These are phyloP conservation scores for Torulaspora microellipsoides DNA, from an alignment of 805 yeast genomes.

Conservation along the genomic window DNA sequence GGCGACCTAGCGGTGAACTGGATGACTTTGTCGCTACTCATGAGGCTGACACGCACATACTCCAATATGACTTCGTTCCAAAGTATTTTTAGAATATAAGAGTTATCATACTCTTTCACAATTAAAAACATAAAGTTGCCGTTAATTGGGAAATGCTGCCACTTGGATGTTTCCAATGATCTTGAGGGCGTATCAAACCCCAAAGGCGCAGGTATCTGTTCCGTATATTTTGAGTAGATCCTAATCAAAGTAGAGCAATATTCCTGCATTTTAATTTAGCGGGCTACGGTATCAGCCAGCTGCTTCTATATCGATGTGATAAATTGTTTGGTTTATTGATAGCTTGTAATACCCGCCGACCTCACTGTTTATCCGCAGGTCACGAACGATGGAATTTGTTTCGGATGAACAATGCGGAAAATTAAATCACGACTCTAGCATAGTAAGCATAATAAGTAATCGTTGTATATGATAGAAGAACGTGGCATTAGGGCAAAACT, in stretches of 20 bases:
- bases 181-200: constrained; percentile 19
- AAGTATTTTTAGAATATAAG: constrained; percentile 1
- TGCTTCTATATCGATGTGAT: no score
- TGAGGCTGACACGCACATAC: constrained; percentile 1
- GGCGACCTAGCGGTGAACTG: constrained; percentile 28
- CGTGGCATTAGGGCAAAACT: no score
- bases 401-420: neutral
- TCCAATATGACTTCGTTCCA: constrained; percentile 7
- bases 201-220: constrained; percentile 18
- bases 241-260: constrained; percentile 7
- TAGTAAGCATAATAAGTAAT: no score
- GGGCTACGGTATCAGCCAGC: constrained; percentile 24
- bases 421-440: neutral
- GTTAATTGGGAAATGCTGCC: constrained; percentile 21
- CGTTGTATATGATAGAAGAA: no score
- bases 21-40: constrained; percentile 6
- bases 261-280: constrained; percentile 9
- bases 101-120: neutral
- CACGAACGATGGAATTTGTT: neutral
- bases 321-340: no score
- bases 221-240: constrained; percentile 21
- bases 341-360: no score
- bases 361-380: no score
- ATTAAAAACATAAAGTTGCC: constrained; percentile 7
- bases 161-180: constrained; percentile 14